These are phyloP conservation scores for Penicillium sp. DNA, from an alignment of 2,329 filamentous ascomycete species.

Conservation along the genomic window DNA sequence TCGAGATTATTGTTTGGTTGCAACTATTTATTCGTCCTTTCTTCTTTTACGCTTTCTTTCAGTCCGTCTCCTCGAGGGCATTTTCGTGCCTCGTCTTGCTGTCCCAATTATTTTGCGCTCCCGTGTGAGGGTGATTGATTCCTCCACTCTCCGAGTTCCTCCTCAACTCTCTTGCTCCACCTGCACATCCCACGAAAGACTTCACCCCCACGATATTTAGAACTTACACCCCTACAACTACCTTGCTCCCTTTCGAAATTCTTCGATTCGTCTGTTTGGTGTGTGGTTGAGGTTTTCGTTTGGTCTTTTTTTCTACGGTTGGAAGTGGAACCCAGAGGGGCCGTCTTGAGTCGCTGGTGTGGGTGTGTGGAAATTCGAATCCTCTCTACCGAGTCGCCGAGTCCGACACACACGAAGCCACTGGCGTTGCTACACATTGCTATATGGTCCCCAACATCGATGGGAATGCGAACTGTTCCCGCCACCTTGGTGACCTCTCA, in stretches of 20 bases:
- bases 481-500: conserved; percentile 49
- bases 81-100: neutral
- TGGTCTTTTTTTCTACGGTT: conserved; percentile 10
- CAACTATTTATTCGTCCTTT: neutral
- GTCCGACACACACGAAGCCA: conserved; percentile 15
- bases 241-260: neutral
- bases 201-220: neutral
- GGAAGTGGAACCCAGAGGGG: conserved; percentile 30
- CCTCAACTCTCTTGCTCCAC: neutral
- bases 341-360: conserved; percentile 22
- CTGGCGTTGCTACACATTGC: conserved; percentile 34
- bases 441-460: conserved; percentile 51
- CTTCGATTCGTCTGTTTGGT: neutral
- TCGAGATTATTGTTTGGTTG: conserved; percentile 22
- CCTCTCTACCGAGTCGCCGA: conserved; percentile 24
- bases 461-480: conserved; percentile 50
- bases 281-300: conserved; percentile 10
- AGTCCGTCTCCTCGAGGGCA: conserved; percentile 6
- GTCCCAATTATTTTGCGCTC: conserved; percentile 17
- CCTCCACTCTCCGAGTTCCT: conserved; percentile 8
- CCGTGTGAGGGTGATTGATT: conserved; percentile 19
- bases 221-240: neutral
- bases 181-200: neutral
- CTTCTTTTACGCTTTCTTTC: conserved; percentile 6
- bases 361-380: conserved; percentile 20